Conservation (phyloP, 208 protist genomes). For the Leishmania braziliensis region DNA sequence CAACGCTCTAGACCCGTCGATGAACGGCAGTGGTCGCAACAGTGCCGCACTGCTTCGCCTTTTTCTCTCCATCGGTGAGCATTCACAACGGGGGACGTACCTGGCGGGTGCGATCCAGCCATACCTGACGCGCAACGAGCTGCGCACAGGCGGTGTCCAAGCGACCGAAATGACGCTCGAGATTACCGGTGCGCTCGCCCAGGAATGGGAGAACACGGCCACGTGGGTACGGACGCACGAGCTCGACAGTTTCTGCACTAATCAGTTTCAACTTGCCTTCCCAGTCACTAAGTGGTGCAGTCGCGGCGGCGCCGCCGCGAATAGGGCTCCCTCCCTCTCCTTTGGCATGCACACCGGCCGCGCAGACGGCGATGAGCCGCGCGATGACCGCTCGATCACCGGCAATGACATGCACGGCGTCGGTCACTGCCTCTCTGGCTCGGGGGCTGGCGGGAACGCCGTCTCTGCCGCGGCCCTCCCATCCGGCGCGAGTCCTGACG, state of each 20-base stretch:
- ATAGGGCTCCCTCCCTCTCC: not conserved
- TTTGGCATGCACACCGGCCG: not conserved
- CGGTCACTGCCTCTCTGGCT: not conserved
- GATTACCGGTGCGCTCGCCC: constrained; percentile 64
- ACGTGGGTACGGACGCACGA: constrained; percentile 93
- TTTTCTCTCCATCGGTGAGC: constrained; percentile 95
- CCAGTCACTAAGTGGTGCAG: constrained; percentile 34
- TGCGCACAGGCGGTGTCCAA: constrained; percentile 51
- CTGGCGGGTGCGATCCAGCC: constrained; percentile 94
- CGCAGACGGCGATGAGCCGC: not conserved
- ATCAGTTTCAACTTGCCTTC: constrained; percentile 93
- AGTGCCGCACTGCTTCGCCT: constrained; percentile 90
- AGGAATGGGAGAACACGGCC: constrained; percentile 95
- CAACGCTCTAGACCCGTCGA: constrained; percentile 96
- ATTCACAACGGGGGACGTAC: constrained; percentile 90
- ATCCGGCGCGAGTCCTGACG: constrained; percentile 11
- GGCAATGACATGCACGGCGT: not conserved
- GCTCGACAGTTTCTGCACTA: constrained; percentile 86
- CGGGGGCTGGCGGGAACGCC: constrained; percentile 3
- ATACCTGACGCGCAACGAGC: constrained; percentile 83
- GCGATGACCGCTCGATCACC: constrained; percentile 3
- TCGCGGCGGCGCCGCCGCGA: not conserved
- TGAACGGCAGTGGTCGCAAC: constrained; percentile 93
- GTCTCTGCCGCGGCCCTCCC: not conserved
- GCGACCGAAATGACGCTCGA: constrained; percentile 92